Evolutionary conservation across 2,329 filamentous ascomycete species (phyloP).

Genomic region (Botrytis fragariae): DNA sequence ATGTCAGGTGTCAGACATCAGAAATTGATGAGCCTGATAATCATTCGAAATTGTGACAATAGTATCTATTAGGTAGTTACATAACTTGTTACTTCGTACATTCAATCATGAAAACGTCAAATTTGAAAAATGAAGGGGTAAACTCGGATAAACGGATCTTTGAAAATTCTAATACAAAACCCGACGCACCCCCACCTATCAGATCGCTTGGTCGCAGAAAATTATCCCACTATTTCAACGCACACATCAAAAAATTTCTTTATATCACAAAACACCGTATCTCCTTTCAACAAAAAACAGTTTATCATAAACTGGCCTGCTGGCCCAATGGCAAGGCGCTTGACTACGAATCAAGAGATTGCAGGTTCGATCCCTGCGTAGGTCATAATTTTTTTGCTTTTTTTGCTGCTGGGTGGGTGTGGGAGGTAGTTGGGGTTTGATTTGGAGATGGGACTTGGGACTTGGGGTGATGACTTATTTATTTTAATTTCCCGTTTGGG

Average conservation of each 20-base stretch:
- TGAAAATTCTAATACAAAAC: not conserved
- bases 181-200: not conserved
- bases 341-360: constrained; percentile 43
- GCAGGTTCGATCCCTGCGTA: constrained; percentile 44
- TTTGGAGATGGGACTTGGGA: no score
- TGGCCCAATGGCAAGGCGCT: constrained; percentile 24
- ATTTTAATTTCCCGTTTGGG: no score
- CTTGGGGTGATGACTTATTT: no score
- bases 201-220: not conserved
- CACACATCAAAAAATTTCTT: rapidly evolving
- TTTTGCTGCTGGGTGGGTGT: no score
- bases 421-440: no score
- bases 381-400: constrained; percentile 20
- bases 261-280: rapidly evolving
- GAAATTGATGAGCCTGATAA: not conserved
- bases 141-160: not conserved
- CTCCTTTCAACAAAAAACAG: rapidly evolving
- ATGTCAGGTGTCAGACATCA: not conserved
- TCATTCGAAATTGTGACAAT: not conserved
- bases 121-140: not conserved
- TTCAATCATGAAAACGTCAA: no score
- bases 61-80: not conserved
- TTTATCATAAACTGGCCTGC: constrained; percentile 7
- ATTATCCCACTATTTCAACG: not conserved
- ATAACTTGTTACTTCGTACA: no score